A percentile compares a stretch with the other conserved stretches of the same genome.
These are phyloP conservation scores for Boletus reticuloceps DNA, from an alignment of 768 basidiomycete genomes.

Conservation along the genomic window DNA sequence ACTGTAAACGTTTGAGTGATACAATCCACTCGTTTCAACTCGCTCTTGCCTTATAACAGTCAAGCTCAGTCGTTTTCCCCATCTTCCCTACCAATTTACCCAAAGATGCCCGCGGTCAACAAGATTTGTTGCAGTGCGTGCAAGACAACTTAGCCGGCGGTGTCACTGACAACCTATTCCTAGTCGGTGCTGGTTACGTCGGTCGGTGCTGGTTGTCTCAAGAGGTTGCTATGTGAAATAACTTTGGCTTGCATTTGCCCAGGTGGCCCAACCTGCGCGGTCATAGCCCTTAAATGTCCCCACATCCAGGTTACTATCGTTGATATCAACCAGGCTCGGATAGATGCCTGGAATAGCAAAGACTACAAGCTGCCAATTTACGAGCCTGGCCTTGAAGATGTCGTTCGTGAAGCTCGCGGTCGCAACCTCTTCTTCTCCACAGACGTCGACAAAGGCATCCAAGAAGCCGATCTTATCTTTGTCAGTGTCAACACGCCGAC, in stretches of 20 bases:
- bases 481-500: constrained; percentile 99
- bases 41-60: background rate
- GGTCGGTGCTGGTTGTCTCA: constrained; percentile 47
- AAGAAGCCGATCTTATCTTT: constrained; percentile 96
- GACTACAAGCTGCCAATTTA: constrained; percentile 91
- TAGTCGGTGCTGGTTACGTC: constrained; percentile 91
- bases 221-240: constrained; percentile 4
- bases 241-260: constrained; percentile 14
- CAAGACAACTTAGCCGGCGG: background rate
- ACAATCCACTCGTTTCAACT: background rate
- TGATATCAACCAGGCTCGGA: constrained; percentile 90
- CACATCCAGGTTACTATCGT: constrained; percentile 96
- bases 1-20: too few species aligned
- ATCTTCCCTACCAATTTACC: background rate
- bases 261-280: constrained; percentile 96
- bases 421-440: constrained; percentile 98
- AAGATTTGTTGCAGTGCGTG: constrained; percentile 89
- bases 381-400: constrained; percentile 92
- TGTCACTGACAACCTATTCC: constrained; percentile 8
- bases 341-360: constrained; percentile 95
- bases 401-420: constrained; percentile 84
- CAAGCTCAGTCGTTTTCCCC: background rate
- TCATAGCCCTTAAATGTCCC: constrained; percentile 91
- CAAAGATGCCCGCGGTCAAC: constrained; percentile 50
- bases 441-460: constrained; percentile 89